Evolutionary conservation across 177 flowering plant species (phyloP), one percentile per base, ranked within the genome.

Genomic region (Vitis hybrid): DNA sequence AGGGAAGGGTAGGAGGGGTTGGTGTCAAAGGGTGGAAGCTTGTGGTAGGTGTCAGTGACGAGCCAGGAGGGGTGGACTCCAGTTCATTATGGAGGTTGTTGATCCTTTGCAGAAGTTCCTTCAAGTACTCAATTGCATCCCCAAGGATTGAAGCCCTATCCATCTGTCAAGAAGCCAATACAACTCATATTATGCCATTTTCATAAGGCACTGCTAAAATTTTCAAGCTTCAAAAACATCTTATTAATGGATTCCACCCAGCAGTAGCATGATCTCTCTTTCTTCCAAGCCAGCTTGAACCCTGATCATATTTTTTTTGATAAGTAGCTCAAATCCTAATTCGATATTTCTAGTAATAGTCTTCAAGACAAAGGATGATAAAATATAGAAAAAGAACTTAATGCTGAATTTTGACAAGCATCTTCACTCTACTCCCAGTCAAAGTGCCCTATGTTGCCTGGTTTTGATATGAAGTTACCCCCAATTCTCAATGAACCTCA

Each of bases 41-140:
- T 26, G 93, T 69, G 22, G 83, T 58, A 45, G 91, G 79, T 39
- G 45, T 39, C 77, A 86, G 55, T 18, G 87, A 72, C 68, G 94
- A 79, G 61, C 87, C 81, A 70, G 95, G 73, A 39, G 99, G 93
- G 11, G 86, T 79, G 2, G 98, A 87, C 66, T 96, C 98, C 53
- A 96, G 81, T 71, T 96, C 99, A 72, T 89, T 88, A 70, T 96
- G 92, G n/a, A 96, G 94, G 67, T 93, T 95, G 68, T 83, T 90
- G 74, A 96, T 96, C 84, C 90, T 89, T 61, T 93, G 97, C 64
- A 93, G 84, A 70, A 96, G 98, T 70, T 93, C 99, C 87, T 93
- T 96, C 86, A 89, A 75, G 73, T 88, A 84, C 31, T 88, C 91
- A 64, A 86, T 83, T 10, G 90, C 87, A 80, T 86, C 92, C 66